Evolutionary conservation across 148 eudicot genomes (phyloP), one percentile per base, ranked within the genome.

Genomic region (Persicaria tinctoria): DNA sequence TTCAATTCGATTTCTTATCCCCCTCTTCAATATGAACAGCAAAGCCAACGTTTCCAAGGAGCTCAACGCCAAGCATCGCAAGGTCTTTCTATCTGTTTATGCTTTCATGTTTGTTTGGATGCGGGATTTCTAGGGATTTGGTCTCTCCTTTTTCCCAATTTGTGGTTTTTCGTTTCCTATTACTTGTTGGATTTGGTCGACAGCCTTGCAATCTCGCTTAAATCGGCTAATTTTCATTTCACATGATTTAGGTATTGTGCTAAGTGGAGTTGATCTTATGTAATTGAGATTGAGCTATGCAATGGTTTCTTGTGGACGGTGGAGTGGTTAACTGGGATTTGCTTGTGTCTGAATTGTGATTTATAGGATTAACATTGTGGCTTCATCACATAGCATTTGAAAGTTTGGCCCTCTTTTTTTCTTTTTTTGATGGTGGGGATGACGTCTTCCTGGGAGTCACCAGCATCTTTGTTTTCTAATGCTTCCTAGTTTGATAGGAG

Each of bases 21-120:
- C 6, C 41, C 18, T 13, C 48, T 32, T 68, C 75, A 66, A 74
- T 71, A 90, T 90, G 94, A 90, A 88, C 78, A 69, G 77, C 72
- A 90, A 90, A 78, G 80, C 90, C 48, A 73, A 64, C 56, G 84
- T 89, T 78, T 54, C 84, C 64, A 89, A 90, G 78, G 87, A 85
- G 80, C 88, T 82, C 72, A 81, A 78, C 54, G 82, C 81, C 27
- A 88, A 83, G 74, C 92, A 90, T 55, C 72, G 68, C 69, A 90
- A 85, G 95, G 95, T 90, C 66, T 50, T 51, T 59, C 57, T 68
- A n/a, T 46, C 23, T 8, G 13, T 10, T 56, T 78, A 7, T n/a
- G 38, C 4, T 46, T 44, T 17, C 46, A 17, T 63, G 44, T 46
- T 63, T 32, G 6, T 23, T 66, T 49, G n/a, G 20, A 64, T 64